Conservation (phyloP, 1,139 yeast species). For the Candida glucosophila region DNA sequence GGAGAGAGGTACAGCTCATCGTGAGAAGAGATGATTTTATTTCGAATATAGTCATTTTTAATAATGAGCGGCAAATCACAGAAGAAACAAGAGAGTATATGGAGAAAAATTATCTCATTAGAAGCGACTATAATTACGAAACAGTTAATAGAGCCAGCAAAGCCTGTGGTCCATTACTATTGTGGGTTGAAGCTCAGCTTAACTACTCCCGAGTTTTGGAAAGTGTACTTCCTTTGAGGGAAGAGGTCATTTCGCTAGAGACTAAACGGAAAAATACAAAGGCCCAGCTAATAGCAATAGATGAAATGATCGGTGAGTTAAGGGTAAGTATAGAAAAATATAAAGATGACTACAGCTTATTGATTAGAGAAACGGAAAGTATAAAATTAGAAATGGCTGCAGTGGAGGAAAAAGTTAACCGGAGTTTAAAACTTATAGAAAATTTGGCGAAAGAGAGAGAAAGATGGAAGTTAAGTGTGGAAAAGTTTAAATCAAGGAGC, state of each 20-base stretch:
- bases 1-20: conserved; percentile 82
- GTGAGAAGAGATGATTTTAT: conserved; percentile 85
- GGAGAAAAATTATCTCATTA: conserved; percentile 51
- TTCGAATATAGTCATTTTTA: conserved; percentile 68
- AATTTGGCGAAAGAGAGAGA: conserved; percentile 58
- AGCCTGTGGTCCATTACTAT: conserved; percentile 88
- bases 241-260: conserved; percentile 58
- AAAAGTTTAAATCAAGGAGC: conserved; percentile 39
- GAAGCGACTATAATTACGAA: conserved; percentile 62
- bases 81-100: conserved; percentile 43
- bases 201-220: conserved; percentile 62
- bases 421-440: conserved; percentile 58
- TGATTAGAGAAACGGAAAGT: conserved; percentile 71
- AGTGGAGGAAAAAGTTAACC: conserved; percentile 52
- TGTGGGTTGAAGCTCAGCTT: conserved; percentile 88
- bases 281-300: conserved; percentile 66
- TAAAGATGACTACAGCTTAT: conserved; percentile 58
- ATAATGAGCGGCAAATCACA: conserved; percentile 53
- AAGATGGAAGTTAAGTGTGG: conserved; percentile 65
- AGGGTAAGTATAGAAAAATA: conserved; percentile 60
- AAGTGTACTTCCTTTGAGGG: conserved; percentile 64
- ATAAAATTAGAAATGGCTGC: conserved; percentile 61
- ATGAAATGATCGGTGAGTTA: conserved; percentile 72
- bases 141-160: conserved; percentile 83
- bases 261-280: conserved; percentile 51